A percentile compares a stretch with the other conserved stretches of the same genome.
Conservation (phyloP, 441 rosid species). For the Populus tomentosa region DNA sequence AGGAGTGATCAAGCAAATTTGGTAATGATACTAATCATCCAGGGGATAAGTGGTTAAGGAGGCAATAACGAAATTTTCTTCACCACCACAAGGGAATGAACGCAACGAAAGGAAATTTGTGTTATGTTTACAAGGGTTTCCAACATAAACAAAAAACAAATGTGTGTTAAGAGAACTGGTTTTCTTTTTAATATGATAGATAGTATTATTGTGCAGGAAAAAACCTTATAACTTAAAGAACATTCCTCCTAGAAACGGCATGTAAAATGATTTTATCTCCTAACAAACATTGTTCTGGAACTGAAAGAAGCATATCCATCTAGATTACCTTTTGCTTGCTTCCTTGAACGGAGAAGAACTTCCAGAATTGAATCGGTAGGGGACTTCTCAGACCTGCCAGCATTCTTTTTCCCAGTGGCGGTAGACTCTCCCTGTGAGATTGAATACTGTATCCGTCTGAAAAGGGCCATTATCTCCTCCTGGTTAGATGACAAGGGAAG, state of each 20-base stretch:
- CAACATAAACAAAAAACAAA: not conserved
- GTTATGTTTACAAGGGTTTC: not conserved
- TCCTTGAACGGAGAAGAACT: slow-evolving; percentile 28
- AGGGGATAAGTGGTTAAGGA: not conserved
- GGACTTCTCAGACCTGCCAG: slow-evolving; percentile 18
- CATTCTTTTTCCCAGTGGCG: slow-evolving; percentile 5
- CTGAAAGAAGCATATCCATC: not conserved
- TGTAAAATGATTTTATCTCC: not conserved
- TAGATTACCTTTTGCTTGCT: slow-evolving; percentile 28
- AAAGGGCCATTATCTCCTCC: slow-evolving; percentile 51
- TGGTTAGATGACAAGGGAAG: slow-evolving; percentile 26
- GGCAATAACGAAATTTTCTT: not conserved
- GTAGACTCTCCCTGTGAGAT: slow-evolving; percentile 35
- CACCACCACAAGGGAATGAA: not conserved
- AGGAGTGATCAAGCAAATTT: not conserved
- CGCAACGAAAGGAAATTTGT: not conserved
- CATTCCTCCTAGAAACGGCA: not conserved
- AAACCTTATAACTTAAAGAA: not conserved
- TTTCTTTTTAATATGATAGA: not conserved
- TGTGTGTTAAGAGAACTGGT: not conserved
- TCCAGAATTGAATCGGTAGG: slow-evolving; percentile 37
- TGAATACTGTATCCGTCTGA: slow-evolving; percentile 55
- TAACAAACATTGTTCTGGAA: not conserved
- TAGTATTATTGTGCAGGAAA: not conserved
- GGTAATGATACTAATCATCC: not conserved